These are phyloP conservation scores for Colletotrichum costaricense DNA, from an alignment of 2,329 filamentous ascomycete species.

Conservation along the genomic window DNA sequence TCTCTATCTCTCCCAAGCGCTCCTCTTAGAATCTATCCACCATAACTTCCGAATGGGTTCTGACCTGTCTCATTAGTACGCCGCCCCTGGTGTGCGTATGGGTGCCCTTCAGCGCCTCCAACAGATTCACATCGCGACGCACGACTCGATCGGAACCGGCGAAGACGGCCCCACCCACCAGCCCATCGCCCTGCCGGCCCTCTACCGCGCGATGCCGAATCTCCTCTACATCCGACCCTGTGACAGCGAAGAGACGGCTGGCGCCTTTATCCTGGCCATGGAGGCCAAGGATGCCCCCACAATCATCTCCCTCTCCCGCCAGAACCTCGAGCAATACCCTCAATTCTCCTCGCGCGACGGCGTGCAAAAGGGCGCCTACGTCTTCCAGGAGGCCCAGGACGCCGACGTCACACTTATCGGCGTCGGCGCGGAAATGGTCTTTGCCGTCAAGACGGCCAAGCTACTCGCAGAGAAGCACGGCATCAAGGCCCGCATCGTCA, in stretches of 20 bases:
- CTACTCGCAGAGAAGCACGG: slow-evolving; percentile 52
- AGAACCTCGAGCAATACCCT: slow-evolving; percentile 52
- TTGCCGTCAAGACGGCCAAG: slow-evolving; percentile 46
- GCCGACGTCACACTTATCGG: slow-evolving; percentile 58
- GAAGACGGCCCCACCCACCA: slow-evolving; percentile 73
- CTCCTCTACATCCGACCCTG: slow-evolving; percentile 69
- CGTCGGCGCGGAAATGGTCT: slow-evolving; percentile 49
- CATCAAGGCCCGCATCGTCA: slow-evolving; percentile 53
- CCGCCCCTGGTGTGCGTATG: slow-evolving; percentile 70
- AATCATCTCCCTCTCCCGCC: slow-evolving; percentile 61
- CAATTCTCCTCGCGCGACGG: slow-evolving; percentile 58
- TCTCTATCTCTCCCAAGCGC: slow-evolving; percentile 5
- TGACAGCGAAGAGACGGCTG: slow-evolving; percentile 68
- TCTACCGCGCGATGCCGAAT: slow-evolving; percentile 74
- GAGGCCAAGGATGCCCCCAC: slow-evolving; percentile 52
- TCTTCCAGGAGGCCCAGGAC: slow-evolving; percentile 54
- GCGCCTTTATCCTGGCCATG: slow-evolving; percentile 63
- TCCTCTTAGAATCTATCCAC: background rate
- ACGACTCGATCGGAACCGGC: slow-evolving; percentile 70
- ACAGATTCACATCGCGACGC: slow-evolving; percentile 69
- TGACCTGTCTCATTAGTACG: slow-evolving; percentile 48
- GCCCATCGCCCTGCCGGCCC: slow-evolving; percentile 65
- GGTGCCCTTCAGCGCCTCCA: slow-evolving; percentile 67
- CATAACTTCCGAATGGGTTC: background rate
- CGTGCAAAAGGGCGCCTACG: slow-evolving; percentile 58